Percentiles rank a stretch among this genome's conserved stretches.
Evolutionary conservation across 208 protist species (phyloP).

Genomic region (Acanthamoeba triangularis): DNA sequence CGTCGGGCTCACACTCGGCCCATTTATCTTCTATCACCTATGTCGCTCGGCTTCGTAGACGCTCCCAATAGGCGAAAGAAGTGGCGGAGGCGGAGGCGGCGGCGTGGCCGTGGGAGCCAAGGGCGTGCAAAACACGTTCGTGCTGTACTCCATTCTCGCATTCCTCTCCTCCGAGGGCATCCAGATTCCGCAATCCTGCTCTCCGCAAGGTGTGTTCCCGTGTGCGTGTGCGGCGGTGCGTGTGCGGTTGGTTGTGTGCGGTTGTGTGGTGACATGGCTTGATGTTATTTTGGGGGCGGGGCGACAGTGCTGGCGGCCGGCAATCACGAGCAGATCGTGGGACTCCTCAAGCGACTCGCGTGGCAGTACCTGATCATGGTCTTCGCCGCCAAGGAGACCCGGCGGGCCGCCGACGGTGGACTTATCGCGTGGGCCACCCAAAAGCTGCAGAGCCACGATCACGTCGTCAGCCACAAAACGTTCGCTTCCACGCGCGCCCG

Average conservation of each 20-base stretch:
- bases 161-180: constrained; percentile 58
- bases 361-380: constrained; percentile 61
- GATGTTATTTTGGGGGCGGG: no score
- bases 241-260: no score
- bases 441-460: neutral
- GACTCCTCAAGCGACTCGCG: constrained; percentile 9
- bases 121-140: constrained; percentile 19
- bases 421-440: neutral
- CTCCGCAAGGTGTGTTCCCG: neutral
- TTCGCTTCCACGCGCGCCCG: neutral
- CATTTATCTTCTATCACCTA: neutral
- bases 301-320: constrained; percentile 15
- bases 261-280: no score
- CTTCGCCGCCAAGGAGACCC: neutral
- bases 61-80: neutral
- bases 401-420: neutral
- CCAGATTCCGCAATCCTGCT: constrained; percentile 60
- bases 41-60: neutral
- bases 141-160: constrained; percentile 5
- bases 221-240: no score
- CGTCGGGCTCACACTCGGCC: no score
- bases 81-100: neutral
- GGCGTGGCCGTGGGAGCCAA: neutral
- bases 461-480: constrained; percentile 13
- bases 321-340: constrained; percentile 17